Conservation (phyloP, 2,329 filamentous ascomycete genomes). For the Hypomyces perniciosus region DNA sequence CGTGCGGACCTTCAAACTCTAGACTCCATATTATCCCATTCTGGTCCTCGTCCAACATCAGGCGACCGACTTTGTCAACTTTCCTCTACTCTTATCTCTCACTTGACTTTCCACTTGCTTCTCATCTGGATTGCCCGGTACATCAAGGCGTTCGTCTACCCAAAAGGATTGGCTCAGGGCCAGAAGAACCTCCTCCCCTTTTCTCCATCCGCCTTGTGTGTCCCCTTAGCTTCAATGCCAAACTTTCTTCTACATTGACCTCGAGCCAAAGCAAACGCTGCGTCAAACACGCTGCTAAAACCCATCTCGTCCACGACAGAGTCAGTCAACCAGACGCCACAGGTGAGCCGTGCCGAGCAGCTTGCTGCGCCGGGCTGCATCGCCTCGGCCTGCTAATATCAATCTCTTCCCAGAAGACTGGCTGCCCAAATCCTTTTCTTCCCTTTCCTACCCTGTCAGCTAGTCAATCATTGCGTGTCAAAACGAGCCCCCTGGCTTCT, state of each 20-base stretch:
- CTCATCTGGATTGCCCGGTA: not conserved
- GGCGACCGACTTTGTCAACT: not conserved
- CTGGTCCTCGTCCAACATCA: not conserved
- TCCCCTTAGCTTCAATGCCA: not conserved
- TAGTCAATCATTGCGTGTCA: too few relatives aligned
- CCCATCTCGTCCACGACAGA: too few relatives aligned
- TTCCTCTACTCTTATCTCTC: not conserved
- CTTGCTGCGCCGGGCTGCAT: too few relatives aligned
- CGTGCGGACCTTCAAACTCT: slow-evolving; percentile 13
- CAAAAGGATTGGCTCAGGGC: not conserved
- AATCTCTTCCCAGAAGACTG: too few relatives aligned
- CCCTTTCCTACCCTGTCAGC: too few relatives aligned
- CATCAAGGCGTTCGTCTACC: not conserved
- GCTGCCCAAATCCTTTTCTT: too few relatives aligned
- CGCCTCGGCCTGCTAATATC: too few relatives aligned
- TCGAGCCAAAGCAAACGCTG: not conserved
- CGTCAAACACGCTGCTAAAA: too few relatives aligned
- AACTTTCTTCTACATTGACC: not conserved
- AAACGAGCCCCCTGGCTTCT: not conserved
- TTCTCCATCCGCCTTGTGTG: not conserved
- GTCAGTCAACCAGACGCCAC: too few relatives aligned
- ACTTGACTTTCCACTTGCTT: not conserved
- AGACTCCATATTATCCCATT: slow-evolving; percentile 3
- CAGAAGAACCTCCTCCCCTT: not conserved
- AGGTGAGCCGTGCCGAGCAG: too few relatives aligned